Evolutionary conservation across 495 filamentous ascomycete genomes (phyloP).

Genomic region (Tuber magnatum): DNA sequence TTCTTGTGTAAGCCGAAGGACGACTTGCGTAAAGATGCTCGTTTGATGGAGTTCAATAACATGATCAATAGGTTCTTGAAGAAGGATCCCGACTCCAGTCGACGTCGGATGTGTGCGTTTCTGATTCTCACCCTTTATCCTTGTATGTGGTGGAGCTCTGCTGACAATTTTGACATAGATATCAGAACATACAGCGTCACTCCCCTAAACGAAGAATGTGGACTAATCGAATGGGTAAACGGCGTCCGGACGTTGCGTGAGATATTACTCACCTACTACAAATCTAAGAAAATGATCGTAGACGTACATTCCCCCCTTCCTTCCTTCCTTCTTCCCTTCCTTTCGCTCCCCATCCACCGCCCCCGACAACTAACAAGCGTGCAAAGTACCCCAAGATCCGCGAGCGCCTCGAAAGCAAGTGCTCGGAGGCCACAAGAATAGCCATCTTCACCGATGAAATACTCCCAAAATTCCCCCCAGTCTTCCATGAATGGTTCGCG

Average conservation of each 20-base stretch:
- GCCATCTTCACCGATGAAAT: slow-evolving; percentile 64
- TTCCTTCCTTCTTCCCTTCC: not conserved
- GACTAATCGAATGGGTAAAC: slow-evolving; percentile 98
- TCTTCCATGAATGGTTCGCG: slow-evolving; percentile 90
- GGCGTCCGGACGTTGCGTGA: slow-evolving; percentile 89
- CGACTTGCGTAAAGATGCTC: slow-evolving; percentile 91
- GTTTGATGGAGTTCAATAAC: slow-evolving; percentile 97
- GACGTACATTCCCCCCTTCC: slow-evolving; percentile 43
- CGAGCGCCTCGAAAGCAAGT: slow-evolving; percentile 53
- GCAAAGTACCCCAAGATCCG: slow-evolving; percentile 55
- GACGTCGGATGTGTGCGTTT: slow-evolving; percentile 60
- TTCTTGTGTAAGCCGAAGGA: slow-evolving; percentile 97
- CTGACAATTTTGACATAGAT: slow-evolving; percentile 47
- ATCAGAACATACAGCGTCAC: slow-evolving; percentile 97
- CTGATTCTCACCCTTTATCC: not conserved
- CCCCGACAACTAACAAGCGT: slow-evolving; percentile 10
- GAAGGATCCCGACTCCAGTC: slow-evolving; percentile 79
- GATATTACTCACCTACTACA: slow-evolving; percentile 72
- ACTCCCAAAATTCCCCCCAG: slow-evolving; percentile 61
- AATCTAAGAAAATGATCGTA: slow-evolving; percentile 56
- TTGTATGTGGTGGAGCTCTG: not conserved
- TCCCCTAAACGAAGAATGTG: slow-evolving; percentile 94
- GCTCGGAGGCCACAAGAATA: slow-evolving; percentile 45
- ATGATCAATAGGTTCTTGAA: slow-evolving; percentile 95
- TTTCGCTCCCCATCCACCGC: not conserved